phyloP scores from a whole-genome alignment of 2,329 filamentous ascomycete species.

The Alternaria triticimaculans region DNA sequence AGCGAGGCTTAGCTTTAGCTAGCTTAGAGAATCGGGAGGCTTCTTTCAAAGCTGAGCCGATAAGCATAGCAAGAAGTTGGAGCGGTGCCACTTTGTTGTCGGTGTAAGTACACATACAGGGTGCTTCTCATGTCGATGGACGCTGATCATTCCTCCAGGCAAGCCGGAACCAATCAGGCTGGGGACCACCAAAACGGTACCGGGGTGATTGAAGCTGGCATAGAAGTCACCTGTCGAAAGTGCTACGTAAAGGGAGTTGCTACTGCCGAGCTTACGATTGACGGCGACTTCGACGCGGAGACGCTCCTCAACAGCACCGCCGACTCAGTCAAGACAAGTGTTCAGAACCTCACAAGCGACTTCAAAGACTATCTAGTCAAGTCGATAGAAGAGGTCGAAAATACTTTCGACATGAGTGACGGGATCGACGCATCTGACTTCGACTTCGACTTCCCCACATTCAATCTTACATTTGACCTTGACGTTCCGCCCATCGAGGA shows the following conservation, averaged over 20 bases:
- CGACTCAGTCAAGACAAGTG: slow-evolving; percentile 18
- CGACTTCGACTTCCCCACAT: too few relatives aligned
- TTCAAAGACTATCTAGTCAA: slow-evolving; percentile 18
- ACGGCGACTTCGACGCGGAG: slow-evolving; percentile 52
- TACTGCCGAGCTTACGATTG: slow-evolving; percentile 53
- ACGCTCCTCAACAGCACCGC: slow-evolving; percentile 15
- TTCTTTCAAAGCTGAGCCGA: slow-evolving; percentile 13
- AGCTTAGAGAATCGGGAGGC: slow-evolving; percentile 12
- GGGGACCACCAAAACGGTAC: too few relatives aligned
- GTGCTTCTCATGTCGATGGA: background rate
- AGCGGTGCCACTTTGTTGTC: slow-evolving; percentile 48
- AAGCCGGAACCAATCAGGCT: too few relatives aligned
- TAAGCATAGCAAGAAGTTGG: slow-evolving; percentile 51
- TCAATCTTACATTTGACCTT: too few relatives aligned
- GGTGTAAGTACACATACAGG: slow-evolving; percentile 25
- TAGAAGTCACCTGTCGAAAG: slow-evolving; percentile 56
- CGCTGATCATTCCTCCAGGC: background rate
- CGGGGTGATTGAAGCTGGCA: too few relatives aligned
- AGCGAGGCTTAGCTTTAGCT: slow-evolving; percentile 14
- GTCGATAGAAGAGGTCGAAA: too few relatives aligned
- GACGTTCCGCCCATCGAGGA: slow-evolving; percentile 31
- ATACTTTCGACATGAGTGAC: too few relatives aligned
- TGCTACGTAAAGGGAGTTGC: slow-evolving; percentile 61
- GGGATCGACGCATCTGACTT: too few relatives aligned
- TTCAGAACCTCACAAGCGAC: slow-evolving; percentile 24